Evolutionary conservation across 805 yeast genomes (phyloP), one percentile per base, ranked within the genome.

Genomic region (Lachancea kluyveri): DNA sequence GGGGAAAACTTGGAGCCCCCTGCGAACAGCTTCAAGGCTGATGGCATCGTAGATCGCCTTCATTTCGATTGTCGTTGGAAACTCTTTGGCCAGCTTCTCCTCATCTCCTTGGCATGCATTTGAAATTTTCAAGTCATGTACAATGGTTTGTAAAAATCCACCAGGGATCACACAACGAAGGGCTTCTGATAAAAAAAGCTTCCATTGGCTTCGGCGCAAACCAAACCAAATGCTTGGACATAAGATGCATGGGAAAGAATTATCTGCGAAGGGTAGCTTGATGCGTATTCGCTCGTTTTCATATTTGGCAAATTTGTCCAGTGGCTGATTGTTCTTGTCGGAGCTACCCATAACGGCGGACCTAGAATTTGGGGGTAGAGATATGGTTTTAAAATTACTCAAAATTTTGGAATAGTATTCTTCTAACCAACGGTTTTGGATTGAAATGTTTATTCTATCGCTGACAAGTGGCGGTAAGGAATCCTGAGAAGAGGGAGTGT

Each of bases 221-320:
- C 32, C 28, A 22, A 43, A 30, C 58, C 59, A 54, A 8, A 56
- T 20, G 40, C 50, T 42, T 0, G 60, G 59, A 20, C 52, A 46
- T 22, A 40, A 40, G 3, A 53, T 40, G 7, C 46, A 40, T 2
- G 59, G 60, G 3, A 54, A 36, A 4, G 49, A 40, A 30, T 49
- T 37, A 9, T 41, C 39, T 19, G 40, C 34, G 25, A 55, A 48
- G 2, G 60, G 59, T 21, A 55, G 35, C 27, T 31, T 42, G 6
- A 54, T 27, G 29, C 46, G 45, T 9, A 52, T 24, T 20, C 39
- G 39, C 20, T 51, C 52, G 21, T 39, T 42, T 13, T 40, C 42
- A 33, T 48, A 52, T 12, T 12, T 25, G 30, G n/a, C n/a, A n/a
- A n/a, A n/a, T n/a, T n/a, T n/a, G n/a, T n/a, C n/a, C n/a, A n/a